phyloP scores from a whole-genome alignment of 176 grass and related monocot genomes.

The Lolium perenne region DNA sequence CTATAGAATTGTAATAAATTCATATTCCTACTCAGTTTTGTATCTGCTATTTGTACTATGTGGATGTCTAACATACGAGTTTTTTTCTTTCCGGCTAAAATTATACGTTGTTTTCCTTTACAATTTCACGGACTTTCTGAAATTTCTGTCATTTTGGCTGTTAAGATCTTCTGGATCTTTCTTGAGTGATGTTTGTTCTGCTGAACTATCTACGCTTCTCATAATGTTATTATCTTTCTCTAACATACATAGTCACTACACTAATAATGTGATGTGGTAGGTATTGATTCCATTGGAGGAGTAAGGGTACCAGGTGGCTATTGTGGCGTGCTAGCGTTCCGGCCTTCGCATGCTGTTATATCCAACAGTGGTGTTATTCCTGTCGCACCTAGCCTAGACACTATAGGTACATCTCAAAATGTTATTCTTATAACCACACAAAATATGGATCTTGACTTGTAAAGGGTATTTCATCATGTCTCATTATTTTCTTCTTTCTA shows the following conservation, averaged over 20 bases:
- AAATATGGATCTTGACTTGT: conserved; percentile 13
- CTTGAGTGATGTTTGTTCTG: conserved; percentile 10
- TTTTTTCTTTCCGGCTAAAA: neutral
- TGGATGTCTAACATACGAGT: neutral
- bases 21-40: neutral
- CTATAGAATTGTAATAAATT: neutral
- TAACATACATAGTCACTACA: neutral
- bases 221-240: conserved; percentile 21
- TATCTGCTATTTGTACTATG: neutral
- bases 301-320: conserved; percentile 89
- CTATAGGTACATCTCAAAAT: conserved; percentile 63
- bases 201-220: neutral
- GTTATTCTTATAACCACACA: neutral
- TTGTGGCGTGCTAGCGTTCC: conserved; percentile 87
- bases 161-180: neutral
- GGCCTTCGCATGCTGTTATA: conserved; percentile 82
- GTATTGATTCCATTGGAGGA: conserved; percentile 87
- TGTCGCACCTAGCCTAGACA: conserved; percentile 88
- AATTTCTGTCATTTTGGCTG: neutral
- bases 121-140: neutral
- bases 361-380: conserved; percentile 80
- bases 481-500: conserved; percentile 26
- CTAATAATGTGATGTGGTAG: conserved; percentile 47
- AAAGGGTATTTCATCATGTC: neutral
- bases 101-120: neutral